Evolutionary conservation across 2,329 filamentous ascomycete species (phyloP).

Genomic region (Pyrenochaeta sp.): DNA sequence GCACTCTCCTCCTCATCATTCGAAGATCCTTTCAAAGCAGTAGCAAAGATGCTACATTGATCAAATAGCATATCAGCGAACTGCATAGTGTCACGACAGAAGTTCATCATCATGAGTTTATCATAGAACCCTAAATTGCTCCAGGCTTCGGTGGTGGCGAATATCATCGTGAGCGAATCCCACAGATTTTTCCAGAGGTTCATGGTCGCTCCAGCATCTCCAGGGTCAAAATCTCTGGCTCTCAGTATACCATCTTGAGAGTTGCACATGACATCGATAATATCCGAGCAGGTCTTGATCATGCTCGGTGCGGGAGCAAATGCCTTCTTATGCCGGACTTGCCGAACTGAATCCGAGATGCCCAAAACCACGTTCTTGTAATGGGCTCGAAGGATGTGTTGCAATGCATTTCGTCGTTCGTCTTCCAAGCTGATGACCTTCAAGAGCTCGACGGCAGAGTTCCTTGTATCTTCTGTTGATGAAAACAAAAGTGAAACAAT

Average conservation of each 20-base stretch:
- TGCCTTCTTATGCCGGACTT: slow-evolving; percentile 63
- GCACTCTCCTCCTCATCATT: slow-evolving; percentile 47
- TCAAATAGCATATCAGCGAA: slow-evolving; percentile 86
- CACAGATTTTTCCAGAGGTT: slow-evolving; percentile 87
- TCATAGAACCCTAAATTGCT: slow-evolving; percentile 71
- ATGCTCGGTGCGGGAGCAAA: slow-evolving; percentile 68
- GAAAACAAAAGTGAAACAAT: slow-evolving; percentile 83
- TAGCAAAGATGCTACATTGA: slow-evolving; percentile 83
- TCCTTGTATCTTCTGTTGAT: slow-evolving; percentile 78
- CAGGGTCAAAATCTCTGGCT: slow-evolving; percentile 63
- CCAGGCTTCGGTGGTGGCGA: slow-evolving; percentile 85
- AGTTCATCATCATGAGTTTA: slow-evolving; percentile 83
- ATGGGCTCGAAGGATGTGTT: slow-evolving; percentile 65
- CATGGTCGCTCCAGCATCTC: slow-evolving; percentile 72
- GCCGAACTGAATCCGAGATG: slow-evolving; percentile 64
- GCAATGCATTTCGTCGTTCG: slow-evolving; percentile 67
- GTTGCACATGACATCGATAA: slow-evolving; percentile 71
- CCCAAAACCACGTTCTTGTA: slow-evolving; percentile 66
- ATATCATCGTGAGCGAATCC: slow-evolving; percentile 81
- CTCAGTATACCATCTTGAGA: slow-evolving; percentile 70
- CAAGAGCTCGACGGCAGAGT: slow-evolving; percentile 81
- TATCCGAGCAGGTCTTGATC: slow-evolving; percentile 68
- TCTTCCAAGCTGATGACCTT: slow-evolving; percentile 81
- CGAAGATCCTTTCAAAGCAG: slow-evolving; percentile 63
- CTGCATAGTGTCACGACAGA: slow-evolving; percentile 94